Evolutionary conservation across 371 early-diverging fungal species (phyloP), one percentile per base, ranked within the genome.

Genomic region (Mortierella sp.): DNA sequence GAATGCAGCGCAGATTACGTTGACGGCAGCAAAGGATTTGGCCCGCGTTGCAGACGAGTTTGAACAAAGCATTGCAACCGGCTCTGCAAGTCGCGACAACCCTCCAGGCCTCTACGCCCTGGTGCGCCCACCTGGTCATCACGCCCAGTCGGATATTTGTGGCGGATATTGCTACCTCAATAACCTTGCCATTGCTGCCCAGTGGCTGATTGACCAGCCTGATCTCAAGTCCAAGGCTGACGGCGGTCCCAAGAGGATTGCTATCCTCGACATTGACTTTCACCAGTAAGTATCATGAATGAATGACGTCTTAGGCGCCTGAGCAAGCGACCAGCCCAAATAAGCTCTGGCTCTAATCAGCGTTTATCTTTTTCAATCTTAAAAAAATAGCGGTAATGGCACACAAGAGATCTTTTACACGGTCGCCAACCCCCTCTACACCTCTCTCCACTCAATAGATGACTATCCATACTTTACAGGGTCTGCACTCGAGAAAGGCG

Each of bases 341-440:
- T 21, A 63, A 19, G 31, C 16, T 19, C 63, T 74, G 74, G 14
- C 6, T 42, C 42, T 24, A 47, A 58, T 42, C 42, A 19, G 21
- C 9, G 21, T 9, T 68, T 19, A 34, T 10, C n/a, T 44, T 19
- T 10, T 16, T 7, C 65, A 42, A n/a, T 48, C 63, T 70, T 48
- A 60, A 31, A 60, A 60, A 28, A 31, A 44, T 84, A 92, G 93
- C 84, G 95, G 95, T 21, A 94, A 95, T 76, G 95, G 96, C 21
- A 94, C 95, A 0, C 96, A 95, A 80, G 89, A 88, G 31, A 94
- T 95, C 50, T 95, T 95, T 76, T 95, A 94, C 76, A 80, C 88
- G 21, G 89, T 88, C 19, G 87, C 91, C 16, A 90, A 92, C 70
- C 92, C 92, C 1, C 83, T 92, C 28, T 93, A 92, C 73, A 88